Conservation (phyloP, 2,329 filamentous ascomycete species). For the Sporothrix variecibatus region DNA sequence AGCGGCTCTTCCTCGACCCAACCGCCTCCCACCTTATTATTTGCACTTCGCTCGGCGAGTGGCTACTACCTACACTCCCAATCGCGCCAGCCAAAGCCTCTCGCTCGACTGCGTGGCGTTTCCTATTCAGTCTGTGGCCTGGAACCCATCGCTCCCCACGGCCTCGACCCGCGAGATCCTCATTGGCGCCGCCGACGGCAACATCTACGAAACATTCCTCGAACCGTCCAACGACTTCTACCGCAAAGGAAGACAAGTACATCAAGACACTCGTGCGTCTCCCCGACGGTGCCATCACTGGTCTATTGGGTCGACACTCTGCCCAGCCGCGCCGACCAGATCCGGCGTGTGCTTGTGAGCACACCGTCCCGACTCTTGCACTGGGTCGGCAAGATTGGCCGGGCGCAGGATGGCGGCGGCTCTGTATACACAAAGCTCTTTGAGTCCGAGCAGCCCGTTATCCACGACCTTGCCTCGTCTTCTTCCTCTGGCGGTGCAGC, state of each 20-base stretch:
- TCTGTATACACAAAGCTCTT: conserved; percentile 88
- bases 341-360: conserved; percentile 73
- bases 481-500: conserved; percentile 35
- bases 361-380: conserved; percentile 79
- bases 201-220: conserved; percentile 92
- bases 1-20: conserved; percentile 95
- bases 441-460: conserved; percentile 77
- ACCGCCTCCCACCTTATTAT: conserved; percentile 93
- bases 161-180: conserved; percentile 94
- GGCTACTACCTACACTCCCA: conserved; percentile 98
- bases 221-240: conserved; percentile 96
- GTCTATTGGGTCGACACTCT: conserved; percentile 84
- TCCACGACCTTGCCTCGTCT: conserved; percentile 69
- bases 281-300: conserved; percentile 77
- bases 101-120: conserved; percentile 87
- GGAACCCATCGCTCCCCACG: conserved; percentile 91
- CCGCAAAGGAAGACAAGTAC: conserved; percentile 90
- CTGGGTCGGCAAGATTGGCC: conserved; percentile 74
- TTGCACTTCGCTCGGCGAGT: conserved; percentile 88
- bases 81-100: conserved; percentile 79
- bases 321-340: conserved; percentile 62
- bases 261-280: conserved; percentile 80
- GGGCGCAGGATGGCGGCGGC: conserved; percentile 70
- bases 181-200: conserved; percentile 87
- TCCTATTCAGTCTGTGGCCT: conserved; percentile 84